Evolutionary conservation across 257 asterid species (phyloP), one percentile per base, ranked within the genome.

Genomic region (Nicotiana noctiflora): DNA sequence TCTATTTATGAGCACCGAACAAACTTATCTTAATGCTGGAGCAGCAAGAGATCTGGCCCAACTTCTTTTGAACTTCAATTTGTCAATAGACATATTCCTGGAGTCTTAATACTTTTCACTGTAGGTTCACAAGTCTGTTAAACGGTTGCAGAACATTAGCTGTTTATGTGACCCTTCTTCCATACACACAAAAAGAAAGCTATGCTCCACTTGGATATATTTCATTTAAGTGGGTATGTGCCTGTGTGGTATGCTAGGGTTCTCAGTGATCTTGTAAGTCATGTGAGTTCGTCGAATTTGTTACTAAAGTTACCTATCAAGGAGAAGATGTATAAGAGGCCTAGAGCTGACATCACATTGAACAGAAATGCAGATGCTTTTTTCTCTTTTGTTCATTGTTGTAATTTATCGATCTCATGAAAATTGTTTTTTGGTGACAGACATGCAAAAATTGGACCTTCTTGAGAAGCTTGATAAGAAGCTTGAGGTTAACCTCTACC

Each of bases 401-500:
- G 72, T 63, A 23, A 10, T 37, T 77, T 77, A 59, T 23, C 23
- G 14, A 29, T 21, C 84, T 82, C 56, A 82, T 55, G 17, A 23
- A 25, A 66, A 44, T 44, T 46, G 4, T 15, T 17, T 75, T 79
- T 79, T 40, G 46, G 64, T 76, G 76, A 83, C 85, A 90, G 97
- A 77, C 64, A 19, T 70, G 87, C 62, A 74, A 82, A 88, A 80
- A 80, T 79, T 91, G 74, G 95, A 92, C 70, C 29, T 75, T 53
- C 85, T 92, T 79, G 97, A 88, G 86, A 88, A 83, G 90, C 85
- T 84, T 79, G 94, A 91, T 79, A 82, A 85, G 76, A 82, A 89
- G 84, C 5, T 4, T 63, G 37, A 87, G 89, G 97, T 86, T 80
- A 79, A 49, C 44, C 72, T 63, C 81, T 31, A 23, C 70, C 19